Percentiles rank a stretch among this genome's conserved stretches.
These are phyloP conservation scores for Epichloe aotearoae DNA, from an alignment of 2,329 filamentous ascomycete genomes.

Conservation along the genomic window DNA sequence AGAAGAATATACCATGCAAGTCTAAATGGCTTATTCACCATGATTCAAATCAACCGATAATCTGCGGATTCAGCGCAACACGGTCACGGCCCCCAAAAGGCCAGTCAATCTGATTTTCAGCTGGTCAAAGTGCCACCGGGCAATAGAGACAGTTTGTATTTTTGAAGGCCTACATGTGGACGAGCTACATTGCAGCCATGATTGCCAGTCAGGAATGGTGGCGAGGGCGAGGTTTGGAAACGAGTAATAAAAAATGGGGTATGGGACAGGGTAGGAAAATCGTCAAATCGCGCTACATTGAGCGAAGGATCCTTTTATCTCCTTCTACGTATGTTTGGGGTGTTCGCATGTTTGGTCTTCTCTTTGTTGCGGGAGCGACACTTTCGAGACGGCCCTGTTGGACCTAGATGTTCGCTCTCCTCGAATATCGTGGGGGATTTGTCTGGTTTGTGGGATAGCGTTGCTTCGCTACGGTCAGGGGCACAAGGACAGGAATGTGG, in stretches of 20 bases:
- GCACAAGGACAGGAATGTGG: background rate
- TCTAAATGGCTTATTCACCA: background rate
- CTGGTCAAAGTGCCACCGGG: background rate
- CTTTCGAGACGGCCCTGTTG: background rate
- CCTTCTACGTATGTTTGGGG: background rate
- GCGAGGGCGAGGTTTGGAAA: background rate
- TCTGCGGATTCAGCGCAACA: background rate
- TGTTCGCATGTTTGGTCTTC: background rate
- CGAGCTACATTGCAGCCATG: background rate
- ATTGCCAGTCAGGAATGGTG: background rate
- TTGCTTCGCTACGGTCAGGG: background rate
- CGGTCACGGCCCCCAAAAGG: background rate
- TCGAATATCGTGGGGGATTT: background rate
- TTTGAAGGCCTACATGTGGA: background rate
- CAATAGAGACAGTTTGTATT: background rate
- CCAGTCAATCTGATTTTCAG: background rate
- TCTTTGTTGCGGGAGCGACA: background rate
- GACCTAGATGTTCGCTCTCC: slow-evolving; percentile 4
- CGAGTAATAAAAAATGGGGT: background rate
- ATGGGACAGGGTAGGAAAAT: background rate
- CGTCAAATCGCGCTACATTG: background rate
- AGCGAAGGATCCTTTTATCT: background rate
- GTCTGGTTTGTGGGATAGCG: background rate
- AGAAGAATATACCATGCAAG: background rate
- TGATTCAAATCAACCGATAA: background rate